Evolutionary conservation across 345 rosid genomes (phyloP).

Genomic region (Salix udensis): DNA sequence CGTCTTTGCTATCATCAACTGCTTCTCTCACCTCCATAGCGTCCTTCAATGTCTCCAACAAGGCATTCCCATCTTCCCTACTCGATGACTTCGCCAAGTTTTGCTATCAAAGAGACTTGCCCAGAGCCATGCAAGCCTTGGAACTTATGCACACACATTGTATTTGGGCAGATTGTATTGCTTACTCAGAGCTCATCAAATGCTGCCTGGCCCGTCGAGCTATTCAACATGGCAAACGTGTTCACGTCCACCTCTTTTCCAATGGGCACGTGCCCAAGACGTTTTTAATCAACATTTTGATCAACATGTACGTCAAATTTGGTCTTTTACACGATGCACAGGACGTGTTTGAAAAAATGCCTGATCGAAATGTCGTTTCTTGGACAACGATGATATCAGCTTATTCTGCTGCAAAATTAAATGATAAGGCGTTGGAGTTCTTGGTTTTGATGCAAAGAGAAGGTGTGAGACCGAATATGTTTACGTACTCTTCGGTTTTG

Average conservation of each 20-base stretch:
- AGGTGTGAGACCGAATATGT: conserved; percentile 59
- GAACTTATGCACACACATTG: conserved; percentile 40
- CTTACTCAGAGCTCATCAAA: conserved; percentile 56
- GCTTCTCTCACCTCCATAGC: not conserved
- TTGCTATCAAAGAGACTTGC: conserved; percentile 53
- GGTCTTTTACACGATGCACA: conserved; percentile 38
- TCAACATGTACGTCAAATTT: conserved; percentile 56
- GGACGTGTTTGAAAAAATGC: conserved; percentile 39
- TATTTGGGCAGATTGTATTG: conserved; percentile 47
- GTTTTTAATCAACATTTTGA: conserved; percentile 42
- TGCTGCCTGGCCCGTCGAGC: conserved; percentile 49
- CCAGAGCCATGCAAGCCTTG: conserved; percentile 55
- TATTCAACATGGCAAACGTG: conserved; percentile 41
- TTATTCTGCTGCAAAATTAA: conserved; percentile 32
- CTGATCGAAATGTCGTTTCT: conserved; percentile 36
- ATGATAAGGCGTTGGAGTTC: conserved; percentile 23
- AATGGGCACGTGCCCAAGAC: conserved; percentile 41
- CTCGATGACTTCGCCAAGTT: conserved; percentile 45
- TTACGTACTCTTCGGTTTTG: conserved; percentile 59
- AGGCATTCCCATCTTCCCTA: conserved; percentile 17
- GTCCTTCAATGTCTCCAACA: not conserved
- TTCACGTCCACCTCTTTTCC: conserved; percentile 49
- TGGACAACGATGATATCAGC: conserved; percentile 81
- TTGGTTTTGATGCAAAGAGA: conserved; percentile 50
- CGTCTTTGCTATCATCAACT: not conserved